Conservation (phyloP, 1,284 basidiomycete species). For the Trametes polyzona region DNA sequence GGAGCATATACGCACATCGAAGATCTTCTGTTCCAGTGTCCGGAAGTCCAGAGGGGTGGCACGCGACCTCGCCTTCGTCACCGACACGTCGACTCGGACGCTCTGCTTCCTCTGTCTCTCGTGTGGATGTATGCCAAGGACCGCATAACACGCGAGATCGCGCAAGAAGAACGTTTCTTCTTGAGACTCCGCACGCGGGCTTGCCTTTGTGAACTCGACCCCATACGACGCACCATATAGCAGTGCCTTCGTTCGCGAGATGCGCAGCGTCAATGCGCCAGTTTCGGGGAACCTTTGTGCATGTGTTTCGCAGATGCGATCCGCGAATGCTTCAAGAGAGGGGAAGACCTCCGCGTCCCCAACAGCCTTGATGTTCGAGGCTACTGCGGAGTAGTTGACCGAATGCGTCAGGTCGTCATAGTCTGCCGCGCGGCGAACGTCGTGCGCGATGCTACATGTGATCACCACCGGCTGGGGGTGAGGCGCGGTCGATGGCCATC, state of each 20-base stretch:
- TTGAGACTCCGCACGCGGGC: slow-evolving; percentile 4
- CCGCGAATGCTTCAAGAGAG: slow-evolving; percentile 47
- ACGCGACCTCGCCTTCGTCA: slow-evolving; percentile 28
- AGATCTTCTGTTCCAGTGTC: slow-evolving; percentile 41
- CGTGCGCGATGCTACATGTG: slow-evolving; percentile 57
- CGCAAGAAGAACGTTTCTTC: slow-evolving; percentile 46
- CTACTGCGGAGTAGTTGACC: slow-evolving; percentile 61
- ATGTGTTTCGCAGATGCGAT: slow-evolving; percentile 48
- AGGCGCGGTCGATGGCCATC: slow-evolving; percentile 43
- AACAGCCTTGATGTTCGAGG: slow-evolving; percentile 36
- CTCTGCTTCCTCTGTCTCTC: slow-evolving; percentile 74
- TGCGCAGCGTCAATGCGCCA: slow-evolving; percentile 43
- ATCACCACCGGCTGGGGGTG: slow-evolving; percentile 62
- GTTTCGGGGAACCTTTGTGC: slow-evolving; percentile 44
- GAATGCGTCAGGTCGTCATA: slow-evolving; percentile 63
- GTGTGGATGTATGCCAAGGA: slow-evolving; percentile 77
- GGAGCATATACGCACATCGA: slow-evolving; percentile 40
- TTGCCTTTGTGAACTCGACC: slow-evolving; percentile 42
- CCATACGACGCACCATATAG: slow-evolving; percentile 55
- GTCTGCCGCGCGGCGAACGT: slow-evolving; percentile 54
- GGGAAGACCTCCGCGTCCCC: slow-evolving; percentile 38
- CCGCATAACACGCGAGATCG: slow-evolving; percentile 57
- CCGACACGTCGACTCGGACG: slow-evolving; percentile 61
- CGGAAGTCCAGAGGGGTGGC: slow-evolving; percentile 42
- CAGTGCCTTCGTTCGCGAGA: slow-evolving; percentile 56